phyloP scores from a whole-genome alignment of 2,329 filamentous ascomycete genomes.

The Ophiostoma sp. region DNA sequence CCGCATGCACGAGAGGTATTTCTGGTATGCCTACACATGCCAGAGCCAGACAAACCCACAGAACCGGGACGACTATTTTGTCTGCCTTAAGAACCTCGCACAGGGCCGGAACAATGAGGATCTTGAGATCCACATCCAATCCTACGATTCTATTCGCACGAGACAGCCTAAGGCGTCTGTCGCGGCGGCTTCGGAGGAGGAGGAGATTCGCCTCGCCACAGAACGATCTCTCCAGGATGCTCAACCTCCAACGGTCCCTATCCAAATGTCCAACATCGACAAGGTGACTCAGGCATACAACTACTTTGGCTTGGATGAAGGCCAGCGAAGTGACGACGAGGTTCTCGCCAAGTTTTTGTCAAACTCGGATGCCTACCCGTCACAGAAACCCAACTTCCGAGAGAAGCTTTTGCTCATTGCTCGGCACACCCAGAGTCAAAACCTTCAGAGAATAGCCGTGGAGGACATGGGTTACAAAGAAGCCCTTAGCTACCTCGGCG shows the following conservation, averaged over 20 bases:
- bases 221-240: slow-evolving; percentile 29
- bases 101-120: slow-evolving; percentile 31
- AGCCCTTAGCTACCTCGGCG: slow-evolving; percentile 43
- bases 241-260: neutral
- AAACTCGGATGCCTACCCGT: slow-evolving; percentile 32
- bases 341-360: slow-evolving; percentile 33
- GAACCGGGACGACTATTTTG: slow-evolving; percentile 27
- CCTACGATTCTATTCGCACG: slow-evolving; percentile 27
- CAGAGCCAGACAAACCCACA: slow-evolving; percentile 32
- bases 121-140: slow-evolving; percentile 29
- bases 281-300: slow-evolving; percentile 31
- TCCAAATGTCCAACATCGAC: slow-evolving; percentile 2
- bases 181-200: slow-evolving; percentile 22
- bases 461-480: slow-evolving; percentile 37
- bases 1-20: slow-evolving; percentile 33
- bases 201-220: slow-evolving; percentile 30
- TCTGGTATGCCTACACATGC: slow-evolving; percentile 35
- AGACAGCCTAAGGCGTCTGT: slow-evolving; percentile 1
- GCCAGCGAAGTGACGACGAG: slow-evolving; percentile 27
- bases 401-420: slow-evolving; percentile 36
- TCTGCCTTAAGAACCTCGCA: slow-evolving; percentile 30
- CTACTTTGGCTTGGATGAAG: slow-evolving; percentile 32
- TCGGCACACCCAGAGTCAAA: slow-evolving; percentile 31
- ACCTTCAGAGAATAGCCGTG: slow-evolving; percentile 26
- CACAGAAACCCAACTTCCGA: slow-evolving; percentile 34